These are phyloP conservation scores for Kodamaea alishanica DNA, from an alignment of 1,139 yeast genomes.

Conservation along the genomic window DNA sequence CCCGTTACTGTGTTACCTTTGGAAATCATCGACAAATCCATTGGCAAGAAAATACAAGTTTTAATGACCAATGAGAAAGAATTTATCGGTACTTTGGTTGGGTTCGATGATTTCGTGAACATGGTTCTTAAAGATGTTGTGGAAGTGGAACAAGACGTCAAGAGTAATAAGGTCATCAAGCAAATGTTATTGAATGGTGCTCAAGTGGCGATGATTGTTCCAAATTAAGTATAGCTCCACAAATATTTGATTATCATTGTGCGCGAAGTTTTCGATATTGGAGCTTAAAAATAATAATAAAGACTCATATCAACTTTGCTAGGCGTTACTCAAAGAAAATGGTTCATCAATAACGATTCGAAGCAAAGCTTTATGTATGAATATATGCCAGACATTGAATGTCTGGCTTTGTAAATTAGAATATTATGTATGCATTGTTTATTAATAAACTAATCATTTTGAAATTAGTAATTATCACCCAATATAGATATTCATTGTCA, in stretches of 20 bases:
- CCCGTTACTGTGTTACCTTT: constrained; percentile 53
- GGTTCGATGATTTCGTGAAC: constrained; percentile 94
- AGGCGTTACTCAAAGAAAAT: background rate
- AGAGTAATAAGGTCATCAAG: constrained; percentile 43
- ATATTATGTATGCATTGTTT: no score
- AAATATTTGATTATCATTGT: no score
- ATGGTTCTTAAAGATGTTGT: constrained; percentile 82
- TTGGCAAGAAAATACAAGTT: constrained; percentile 78
- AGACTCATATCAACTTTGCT: background rate
- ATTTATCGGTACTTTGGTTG: constrained; percentile 80
- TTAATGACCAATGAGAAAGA: constrained; percentile 71
- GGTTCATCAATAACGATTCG: background rate
- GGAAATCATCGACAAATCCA: constrained; percentile 83
- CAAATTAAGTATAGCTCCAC: constrained; percentile 5
- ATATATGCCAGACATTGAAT: background rate
- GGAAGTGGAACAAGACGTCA: constrained; percentile 45
- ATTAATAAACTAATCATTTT: no score
- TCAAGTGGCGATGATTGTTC: constrained; percentile 68
- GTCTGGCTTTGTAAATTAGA: no score
- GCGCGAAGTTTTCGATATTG: background rate
- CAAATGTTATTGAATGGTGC: constrained; percentile 87
- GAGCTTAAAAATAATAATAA: constrained; percentile 5
- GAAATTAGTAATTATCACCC: no score
- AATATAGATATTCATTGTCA: no score
- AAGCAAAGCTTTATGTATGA: constrained; percentile 1